Percentiles rank a stretch among this genome's conserved stretches.
These are phyloP conservation scores for Plasmodium adleri DNA, from an alignment of 169 alveolate genomes.

Conservation along the genomic window DNA sequence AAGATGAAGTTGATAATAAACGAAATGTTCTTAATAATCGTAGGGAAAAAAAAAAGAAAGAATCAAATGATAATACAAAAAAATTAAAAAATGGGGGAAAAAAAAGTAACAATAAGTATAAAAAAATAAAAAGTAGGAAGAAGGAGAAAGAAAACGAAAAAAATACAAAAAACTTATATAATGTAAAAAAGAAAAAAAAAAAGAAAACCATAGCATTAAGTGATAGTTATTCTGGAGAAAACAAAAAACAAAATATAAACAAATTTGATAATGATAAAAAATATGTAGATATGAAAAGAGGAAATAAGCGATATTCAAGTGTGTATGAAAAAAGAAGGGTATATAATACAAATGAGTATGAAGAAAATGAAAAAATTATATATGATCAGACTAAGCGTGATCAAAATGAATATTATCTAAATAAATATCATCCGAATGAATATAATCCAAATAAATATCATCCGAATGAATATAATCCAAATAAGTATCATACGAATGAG, in stretches of 20 bases:
- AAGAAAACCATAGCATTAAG: conserved; percentile 25
- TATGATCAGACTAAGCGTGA: no score
- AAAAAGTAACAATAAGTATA: not conserved
- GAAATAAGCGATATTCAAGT: conserved; percentile 4
- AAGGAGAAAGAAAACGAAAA: not conserved
- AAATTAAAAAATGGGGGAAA: not conserved
- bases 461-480: no score
- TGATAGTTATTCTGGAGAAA: conserved; percentile 33
- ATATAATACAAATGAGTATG: conserved; percentile 18
- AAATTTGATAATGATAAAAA: conserved; percentile 9
- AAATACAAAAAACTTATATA: no score
- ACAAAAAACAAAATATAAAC: conserved; percentile 3
- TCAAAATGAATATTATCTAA: no score
- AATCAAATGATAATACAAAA: not conserved
- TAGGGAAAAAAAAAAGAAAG: not conserved
- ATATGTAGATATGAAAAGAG: not conserved
- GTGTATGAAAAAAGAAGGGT: conserved; percentile 15
- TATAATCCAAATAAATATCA: no score
- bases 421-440: no score
- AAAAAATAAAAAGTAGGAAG: conserved; percentile 13
- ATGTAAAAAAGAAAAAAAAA: not conserved
- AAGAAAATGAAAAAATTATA: not conserved
- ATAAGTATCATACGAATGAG: no score
- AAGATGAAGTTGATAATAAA: not conserved
- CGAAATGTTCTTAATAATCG: no score